These are phyloP conservation scores for Mortierella sp. DNA, from an alignment of 371 early-diverging fungal genomes.

Conservation along the genomic window DNA sequence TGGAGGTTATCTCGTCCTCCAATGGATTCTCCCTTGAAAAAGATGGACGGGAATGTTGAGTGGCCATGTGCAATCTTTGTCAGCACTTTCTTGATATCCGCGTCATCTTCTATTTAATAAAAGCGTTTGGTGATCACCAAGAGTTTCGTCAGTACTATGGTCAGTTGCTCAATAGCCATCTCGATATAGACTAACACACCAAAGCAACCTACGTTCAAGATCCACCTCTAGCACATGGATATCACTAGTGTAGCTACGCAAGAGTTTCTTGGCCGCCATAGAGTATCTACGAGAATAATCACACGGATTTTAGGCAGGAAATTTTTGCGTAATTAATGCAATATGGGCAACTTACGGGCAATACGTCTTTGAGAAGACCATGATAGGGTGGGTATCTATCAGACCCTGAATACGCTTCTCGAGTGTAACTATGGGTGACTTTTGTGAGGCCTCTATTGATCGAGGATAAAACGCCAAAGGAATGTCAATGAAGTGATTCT, in stretches of 20 bases:
- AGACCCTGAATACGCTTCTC: slow-evolving; percentile 38
- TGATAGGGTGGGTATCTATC: slow-evolving; percentile 40
- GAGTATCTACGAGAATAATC: slow-evolving; percentile 28
- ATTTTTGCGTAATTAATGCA: background rate
- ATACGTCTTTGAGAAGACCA: slow-evolving; percentile 56
- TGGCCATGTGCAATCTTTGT: slow-evolving; percentile 49
- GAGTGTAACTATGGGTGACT: slow-evolving; percentile 7
- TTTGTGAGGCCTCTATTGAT: slow-evolving; percentile 1
- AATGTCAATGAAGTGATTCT: background rate
- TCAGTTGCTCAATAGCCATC: background rate
- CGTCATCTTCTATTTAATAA: slow-evolving; percentile 16
- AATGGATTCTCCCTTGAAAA: slow-evolving; percentile 43
- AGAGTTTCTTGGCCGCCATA: slow-evolving; percentile 36
- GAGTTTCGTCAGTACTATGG: background rate
- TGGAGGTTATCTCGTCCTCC: slow-evolving; percentile 43
- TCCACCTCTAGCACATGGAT: slow-evolving; percentile 46
- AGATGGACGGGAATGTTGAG: slow-evolving; percentile 54
- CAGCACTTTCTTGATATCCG: slow-evolving; percentile 38
- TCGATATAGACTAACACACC: background rate
- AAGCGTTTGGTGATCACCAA: background rate
- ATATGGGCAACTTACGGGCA: slow-evolving; percentile 30
- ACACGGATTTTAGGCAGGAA: background rate
- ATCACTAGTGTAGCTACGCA: slow-evolving; percentile 42
- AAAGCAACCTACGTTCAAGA: slow-evolving; percentile 25
- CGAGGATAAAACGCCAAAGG: background rate